Base-by-base conservation (phyloP, 768 basidiomycete genomes). In the Russula ochroleuca region DNA sequence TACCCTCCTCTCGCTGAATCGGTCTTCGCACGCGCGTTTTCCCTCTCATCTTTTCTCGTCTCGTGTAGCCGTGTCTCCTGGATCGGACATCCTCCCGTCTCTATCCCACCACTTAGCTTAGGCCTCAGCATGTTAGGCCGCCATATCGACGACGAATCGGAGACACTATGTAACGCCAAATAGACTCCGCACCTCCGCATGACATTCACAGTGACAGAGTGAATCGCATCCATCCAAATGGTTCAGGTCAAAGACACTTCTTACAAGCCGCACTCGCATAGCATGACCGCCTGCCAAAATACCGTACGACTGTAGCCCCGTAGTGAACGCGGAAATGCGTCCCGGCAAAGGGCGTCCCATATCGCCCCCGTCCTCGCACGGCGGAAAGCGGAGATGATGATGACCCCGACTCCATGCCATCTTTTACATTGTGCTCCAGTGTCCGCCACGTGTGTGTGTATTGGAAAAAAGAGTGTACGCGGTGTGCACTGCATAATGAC, bases 11-110 rank as follows among this genome's bases (percentile, higher is more conserved):
- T 55, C 37, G 23, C 40, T 45, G 33, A 65, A 65, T 65, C 59
- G 59, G 64, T 65, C 41, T 51, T 51, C 51, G 59, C 64, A 49
- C 59, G 49, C 53, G 58, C 45, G 13, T 25, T 47, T 35, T 31
- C 10, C 47, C 37, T 45, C 55, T 55, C 41, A 53, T 47, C 33
- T 17, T 19, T 56, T 45, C 52, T 54, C 37, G 64, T 65, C 63
- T 61, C 58, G 63, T 64, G 63, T 65, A 65, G 59, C 64, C 59
- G 64, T 65, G 59, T 61, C 64, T 61, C 49, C 54, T 45, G 64
- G 64, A 65, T 61, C 43, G 48, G 64, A 65, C 59, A 61, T 60
- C 63, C 53, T 13, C 40, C 50, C 50, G 48, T 45, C 63, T 50
- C 59, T 64, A 60, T 61, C 64, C 50, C 64, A 61, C 49, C 38